Evolutionary conservation across 129 eudicot genomes (phyloP).

Genomic region (Flaveria ramosissima): DNA sequence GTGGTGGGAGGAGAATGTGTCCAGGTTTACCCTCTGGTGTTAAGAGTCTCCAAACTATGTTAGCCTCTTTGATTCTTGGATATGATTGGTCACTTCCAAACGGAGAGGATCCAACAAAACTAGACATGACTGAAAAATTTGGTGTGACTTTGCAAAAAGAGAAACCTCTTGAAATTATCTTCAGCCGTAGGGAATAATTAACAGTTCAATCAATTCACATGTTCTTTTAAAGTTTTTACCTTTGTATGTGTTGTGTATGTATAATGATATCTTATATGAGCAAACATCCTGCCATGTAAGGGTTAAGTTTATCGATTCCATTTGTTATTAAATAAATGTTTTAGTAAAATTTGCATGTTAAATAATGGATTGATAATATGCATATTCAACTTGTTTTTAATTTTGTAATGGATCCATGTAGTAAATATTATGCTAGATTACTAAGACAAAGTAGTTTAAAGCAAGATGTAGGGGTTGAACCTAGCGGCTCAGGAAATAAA

Average conservation of each 20-base stretch:
- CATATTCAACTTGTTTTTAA: no score
- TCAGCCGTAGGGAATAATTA: constrained; percentile 15
- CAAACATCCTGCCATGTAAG: not conserved
- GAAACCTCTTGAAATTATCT: constrained; percentile 24
- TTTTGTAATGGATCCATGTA: no score
- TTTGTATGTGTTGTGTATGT: not conserved
- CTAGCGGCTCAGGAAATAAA: no score
- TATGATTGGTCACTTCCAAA: constrained; percentile 40
- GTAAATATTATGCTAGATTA: no score
- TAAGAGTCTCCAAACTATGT: constrained; percentile 27
- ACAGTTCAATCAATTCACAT: not conserved
- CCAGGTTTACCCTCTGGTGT: constrained; percentile 35
- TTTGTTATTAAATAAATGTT: not conserved
- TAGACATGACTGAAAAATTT: constrained; percentile 37
- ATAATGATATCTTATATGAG: not conserved
- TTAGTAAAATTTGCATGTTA: not conserved
- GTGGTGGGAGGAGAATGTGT: constrained; percentile 51
- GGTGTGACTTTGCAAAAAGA: no score
- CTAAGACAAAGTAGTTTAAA: no score
- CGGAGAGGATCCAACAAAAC: constrained; percentile 19
- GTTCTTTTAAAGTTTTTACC: not conserved
- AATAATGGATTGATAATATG: no score
- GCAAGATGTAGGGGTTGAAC: no score
- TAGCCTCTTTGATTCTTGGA: constrained; percentile 38
- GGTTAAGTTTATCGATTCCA: not conserved